A percentile compares a stretch with the other conserved stretches of the same genome.
These are phyloP conservation scores for Populus davidiana DNA, from an alignment of 345 rosid species.

Conservation along the genomic window DNA sequence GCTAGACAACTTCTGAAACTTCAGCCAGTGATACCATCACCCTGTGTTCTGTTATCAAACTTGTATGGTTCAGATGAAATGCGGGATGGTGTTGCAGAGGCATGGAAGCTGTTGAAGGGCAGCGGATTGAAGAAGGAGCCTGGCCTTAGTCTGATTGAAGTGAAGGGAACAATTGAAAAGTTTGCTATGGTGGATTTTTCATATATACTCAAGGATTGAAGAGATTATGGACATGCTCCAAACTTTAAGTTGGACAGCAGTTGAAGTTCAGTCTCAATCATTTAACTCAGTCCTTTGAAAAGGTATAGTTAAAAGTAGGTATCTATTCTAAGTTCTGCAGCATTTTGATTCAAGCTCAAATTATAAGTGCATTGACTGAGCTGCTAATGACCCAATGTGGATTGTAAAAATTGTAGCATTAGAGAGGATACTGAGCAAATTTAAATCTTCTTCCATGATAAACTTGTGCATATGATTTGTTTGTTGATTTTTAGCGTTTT, in stretches of 20 bases:
- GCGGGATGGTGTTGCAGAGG: conserved; percentile 56
- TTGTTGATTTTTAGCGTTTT: too few relatives aligned
- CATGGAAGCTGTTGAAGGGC: conserved; percentile 52
- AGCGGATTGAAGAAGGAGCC: conserved; percentile 61
- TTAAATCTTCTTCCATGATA: not conserved
- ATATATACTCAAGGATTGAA: conserved; percentile 30
- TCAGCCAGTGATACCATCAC: conserved; percentile 45
- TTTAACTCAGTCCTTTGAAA: not conserved
- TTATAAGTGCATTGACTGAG: not conserved
- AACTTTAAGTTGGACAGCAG: conserved; percentile 26
- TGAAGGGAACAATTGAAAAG: conserved; percentile 41
- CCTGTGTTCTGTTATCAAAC: conserved; percentile 55
- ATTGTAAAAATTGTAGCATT: not conserved
- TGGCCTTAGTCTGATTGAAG: conserved; percentile 52
- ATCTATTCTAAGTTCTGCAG: not conserved
- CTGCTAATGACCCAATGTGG: not conserved
- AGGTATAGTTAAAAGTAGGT: not conserved
- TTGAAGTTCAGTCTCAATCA: conserved; percentile 14
- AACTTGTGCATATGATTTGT: too few relatives aligned
- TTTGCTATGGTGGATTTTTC: conserved; percentile 47
- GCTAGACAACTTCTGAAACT: conserved; percentile 46
- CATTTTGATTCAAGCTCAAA: not conserved
- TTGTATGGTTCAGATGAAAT: conserved; percentile 57
- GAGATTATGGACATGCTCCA: conserved; percentile 40
- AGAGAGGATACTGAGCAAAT: not conserved